Percentiles rank a stretch among this genome's conserved stretches.
Conservation (phyloP, 2,329 filamentous ascomycete genomes). For the Emericellopsis atlantica region DNA sequence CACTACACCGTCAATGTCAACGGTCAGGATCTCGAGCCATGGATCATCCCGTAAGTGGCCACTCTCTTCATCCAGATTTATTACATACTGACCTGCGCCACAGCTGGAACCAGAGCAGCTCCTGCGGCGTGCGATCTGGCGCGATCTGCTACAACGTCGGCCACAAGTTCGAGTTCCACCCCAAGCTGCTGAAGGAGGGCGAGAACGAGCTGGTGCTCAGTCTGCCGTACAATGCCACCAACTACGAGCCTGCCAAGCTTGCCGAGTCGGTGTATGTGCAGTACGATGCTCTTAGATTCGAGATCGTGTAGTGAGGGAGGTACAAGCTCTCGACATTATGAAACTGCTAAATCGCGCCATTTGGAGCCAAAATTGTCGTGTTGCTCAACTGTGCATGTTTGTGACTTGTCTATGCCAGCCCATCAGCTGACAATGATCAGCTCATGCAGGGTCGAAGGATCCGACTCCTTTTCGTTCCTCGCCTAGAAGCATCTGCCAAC, state of each 20-base stretch:
- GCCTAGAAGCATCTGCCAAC: no score
- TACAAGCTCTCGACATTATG: no score
- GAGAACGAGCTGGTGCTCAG: constrained; percentile 44
- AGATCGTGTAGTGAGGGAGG: constrained; percentile 20
- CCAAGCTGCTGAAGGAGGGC: constrained; percentile 31
- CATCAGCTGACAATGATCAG: no score
- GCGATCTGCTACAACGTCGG: constrained; percentile 49
- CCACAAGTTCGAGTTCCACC: constrained; percentile 46
- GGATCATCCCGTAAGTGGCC: constrained; percentile 38
- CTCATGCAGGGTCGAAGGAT: no score
- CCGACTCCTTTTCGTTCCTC: no score
- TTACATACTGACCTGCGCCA: neutral
- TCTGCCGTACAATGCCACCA: constrained; percentile 44
- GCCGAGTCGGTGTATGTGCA: constrained; percentile 46
- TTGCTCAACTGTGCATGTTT: no score
- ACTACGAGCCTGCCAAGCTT: constrained; percentile 44
- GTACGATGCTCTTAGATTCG: constrained; percentile 51
- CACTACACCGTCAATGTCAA: constrained; percentile 30
- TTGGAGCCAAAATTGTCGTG: no score
- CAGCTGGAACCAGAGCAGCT: constrained; percentile 15
- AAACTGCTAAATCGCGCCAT: no score
- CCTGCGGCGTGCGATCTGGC: constrained; percentile 46
- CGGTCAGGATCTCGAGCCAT: constrained; percentile 30
- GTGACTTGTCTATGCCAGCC: no score
- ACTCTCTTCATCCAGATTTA: neutral